Percentiles rank a stretch among this genome's conserved stretches.
Evolutionary conservation across 495 filamentous ascomycete species (phyloP).

Genomic region (Baudoinia panamericana): DNA sequence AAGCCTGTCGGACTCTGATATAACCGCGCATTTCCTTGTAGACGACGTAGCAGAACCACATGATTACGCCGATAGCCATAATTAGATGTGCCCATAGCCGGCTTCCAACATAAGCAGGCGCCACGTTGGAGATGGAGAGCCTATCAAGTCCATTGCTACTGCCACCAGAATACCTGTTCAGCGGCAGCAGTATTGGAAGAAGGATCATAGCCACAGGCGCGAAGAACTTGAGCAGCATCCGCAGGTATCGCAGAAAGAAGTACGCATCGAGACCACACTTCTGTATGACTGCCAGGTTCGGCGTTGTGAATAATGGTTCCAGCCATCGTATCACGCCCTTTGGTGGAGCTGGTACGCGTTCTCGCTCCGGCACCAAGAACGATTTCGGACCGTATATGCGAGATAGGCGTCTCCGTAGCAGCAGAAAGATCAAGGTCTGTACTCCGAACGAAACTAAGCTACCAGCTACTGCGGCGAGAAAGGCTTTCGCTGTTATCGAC

Average conservation of each 20-base stretch:
- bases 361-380: conserved; percentile 79
- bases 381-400: conserved; percentile 89
- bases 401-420: conserved; percentile 63
- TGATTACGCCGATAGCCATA: conserved; percentile 64
- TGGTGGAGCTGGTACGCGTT: conserved; percentile 61
- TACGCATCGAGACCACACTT: conserved; percentile 96
- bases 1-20: conserved; percentile 85
- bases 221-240: conserved; percentile 88
- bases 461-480: conserved; percentile 62
- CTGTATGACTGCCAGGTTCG: conserved; percentile 77
- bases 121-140: conserved; percentile 86
- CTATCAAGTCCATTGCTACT: conserved; percentile 53
- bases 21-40: conserved; percentile 82
- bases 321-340: conserved; percentile 58
- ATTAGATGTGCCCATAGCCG: conserved; percentile 85
- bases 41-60: conserved; percentile 79
- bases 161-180: conserved; percentile 45
- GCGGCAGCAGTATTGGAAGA: conserved; percentile 70
- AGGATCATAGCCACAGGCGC: conserved; percentile 65
- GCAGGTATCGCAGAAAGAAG: conserved; percentile 91
- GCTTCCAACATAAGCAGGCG: conserved; percentile 43
- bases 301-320: conserved; percentile 57
- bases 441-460: conserved; percentile 64
- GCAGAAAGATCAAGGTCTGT: conserved; percentile 61
- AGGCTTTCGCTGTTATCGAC: conserved; percentile 41